These are phyloP conservation scores for Apiospora phragmitis DNA, from an alignment of 2,329 filamentous ascomycete species.

Conservation along the genomic window DNA sequence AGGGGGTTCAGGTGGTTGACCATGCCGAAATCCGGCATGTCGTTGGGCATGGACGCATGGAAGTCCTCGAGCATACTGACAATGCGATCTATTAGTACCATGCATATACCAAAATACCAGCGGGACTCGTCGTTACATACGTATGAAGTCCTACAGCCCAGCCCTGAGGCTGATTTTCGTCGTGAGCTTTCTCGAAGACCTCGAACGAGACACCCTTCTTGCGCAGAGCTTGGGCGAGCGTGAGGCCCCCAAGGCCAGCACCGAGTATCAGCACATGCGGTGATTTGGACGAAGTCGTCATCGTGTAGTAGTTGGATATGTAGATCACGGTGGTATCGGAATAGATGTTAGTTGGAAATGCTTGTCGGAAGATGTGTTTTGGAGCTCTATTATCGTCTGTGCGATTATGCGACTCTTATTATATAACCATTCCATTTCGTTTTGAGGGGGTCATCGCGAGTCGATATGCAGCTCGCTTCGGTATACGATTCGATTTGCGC, in stretches of 20 bases:
- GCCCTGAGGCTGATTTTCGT: slow-evolving; percentile 10
- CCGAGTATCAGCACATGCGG: slow-evolving; percentile 17
- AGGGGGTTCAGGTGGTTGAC: slow-evolving; percentile 20
- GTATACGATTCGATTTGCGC: neutral
- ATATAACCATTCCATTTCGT: neutral
- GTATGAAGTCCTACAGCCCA: slow-evolving; percentile 12
- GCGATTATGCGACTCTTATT: neutral
- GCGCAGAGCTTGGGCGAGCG: slow-evolving; percentile 14
- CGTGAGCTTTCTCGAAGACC: slow-evolving; percentile 12
- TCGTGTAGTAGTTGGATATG: neutral
- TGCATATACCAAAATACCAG: neutral
- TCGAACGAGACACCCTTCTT: slow-evolving; percentile 13
- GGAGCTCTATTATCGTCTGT: neutral
- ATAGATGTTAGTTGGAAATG: neutral
- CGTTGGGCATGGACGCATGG: slow-evolving; percentile 9
- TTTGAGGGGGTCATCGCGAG: too few relatives aligned
- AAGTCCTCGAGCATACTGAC: slow-evolving; percentile 1
- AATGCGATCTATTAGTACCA: neutral
- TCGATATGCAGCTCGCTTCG: too few relatives aligned
- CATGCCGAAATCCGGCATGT: slow-evolving; percentile 20
- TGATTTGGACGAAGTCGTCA: neutral
- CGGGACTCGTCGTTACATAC: neutral
- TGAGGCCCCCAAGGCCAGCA: slow-evolving; percentile 16
- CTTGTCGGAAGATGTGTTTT: neutral
- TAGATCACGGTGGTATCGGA: neutral